Conservation (phyloP, 2,329 filamentous ascomycete species). For the Fonsecaea erecta region DNA sequence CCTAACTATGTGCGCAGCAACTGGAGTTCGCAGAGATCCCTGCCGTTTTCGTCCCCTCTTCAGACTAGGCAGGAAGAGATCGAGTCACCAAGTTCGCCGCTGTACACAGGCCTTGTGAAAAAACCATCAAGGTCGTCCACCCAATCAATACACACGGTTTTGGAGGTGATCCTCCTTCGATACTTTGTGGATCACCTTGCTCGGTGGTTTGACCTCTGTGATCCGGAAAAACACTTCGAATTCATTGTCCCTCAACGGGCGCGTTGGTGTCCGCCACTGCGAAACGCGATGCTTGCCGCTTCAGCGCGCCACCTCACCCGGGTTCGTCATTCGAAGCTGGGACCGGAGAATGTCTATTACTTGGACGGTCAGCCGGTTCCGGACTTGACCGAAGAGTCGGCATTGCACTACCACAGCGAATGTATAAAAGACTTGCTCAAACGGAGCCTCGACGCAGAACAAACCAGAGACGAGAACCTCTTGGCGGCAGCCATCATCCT, state of each 20-base stretch:
- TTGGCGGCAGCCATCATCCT: constrained; percentile 48
- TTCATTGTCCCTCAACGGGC: constrained; percentile 50
- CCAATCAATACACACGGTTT: constrained; percentile 1
- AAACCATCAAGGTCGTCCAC: constrained; percentile 6
- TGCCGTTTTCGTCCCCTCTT: not conserved
- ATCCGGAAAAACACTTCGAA: constrained; percentile 49
- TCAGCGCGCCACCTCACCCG: constrained; percentile 47
- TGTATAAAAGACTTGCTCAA: constrained; percentile 49
- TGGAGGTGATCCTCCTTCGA: constrained; percentile 28
- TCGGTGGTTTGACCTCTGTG: constrained; percentile 49
- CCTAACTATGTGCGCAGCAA: not conserved
- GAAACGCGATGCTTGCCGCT: constrained; percentile 47
- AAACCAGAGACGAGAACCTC: constrained; percentile 46
- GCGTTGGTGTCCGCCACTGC: constrained; percentile 47
- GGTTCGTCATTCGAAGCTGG: constrained; percentile 33
- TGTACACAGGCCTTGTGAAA: constrained; percentile 18
- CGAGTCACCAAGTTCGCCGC: not conserved
- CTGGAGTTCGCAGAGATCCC: constrained; percentile 8
- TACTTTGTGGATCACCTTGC: constrained; percentile 39
- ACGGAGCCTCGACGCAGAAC: constrained; percentile 44
- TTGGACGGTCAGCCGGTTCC: constrained; percentile 38
- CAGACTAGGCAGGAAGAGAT: not conserved
- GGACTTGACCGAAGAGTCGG: constrained; percentile 43
- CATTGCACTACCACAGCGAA: constrained; percentile 49
- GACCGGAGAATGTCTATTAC: constrained; percentile 12